Percentiles rank a stretch among this genome's conserved stretches.
phyloP scores from a whole-genome alignment of 1,284 basidiomycete species.

The Ustilago esculenta region DNA sequence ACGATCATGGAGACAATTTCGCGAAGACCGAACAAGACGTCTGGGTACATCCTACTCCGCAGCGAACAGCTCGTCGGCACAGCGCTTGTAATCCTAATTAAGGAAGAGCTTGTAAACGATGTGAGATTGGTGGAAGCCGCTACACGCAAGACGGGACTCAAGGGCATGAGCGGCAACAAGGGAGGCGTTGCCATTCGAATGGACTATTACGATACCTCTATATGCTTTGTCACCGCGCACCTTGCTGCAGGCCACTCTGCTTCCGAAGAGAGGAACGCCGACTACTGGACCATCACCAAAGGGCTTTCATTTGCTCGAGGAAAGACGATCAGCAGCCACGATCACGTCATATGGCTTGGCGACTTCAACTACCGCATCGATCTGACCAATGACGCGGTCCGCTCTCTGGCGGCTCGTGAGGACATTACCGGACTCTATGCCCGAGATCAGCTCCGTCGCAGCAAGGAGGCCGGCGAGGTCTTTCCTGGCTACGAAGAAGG shows the following conservation, averaged over 20 bases:
- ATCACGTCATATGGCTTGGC: constrained; percentile 89
- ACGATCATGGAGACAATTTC: constrained; percentile 83
- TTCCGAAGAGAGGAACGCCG: constrained; percentile 87
- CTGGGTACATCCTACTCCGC: constrained; percentile 84
- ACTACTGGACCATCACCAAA: constrained; percentile 85
- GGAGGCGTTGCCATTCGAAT: constrained; percentile 88
- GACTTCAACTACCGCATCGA: constrained; percentile 95
- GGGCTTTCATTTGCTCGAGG: constrained; percentile 88
- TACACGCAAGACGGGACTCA: constrained; percentile 93
- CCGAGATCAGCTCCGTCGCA: constrained; percentile 72
- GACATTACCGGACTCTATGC: constrained; percentile 79
- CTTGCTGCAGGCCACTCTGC: constrained; percentile 92
- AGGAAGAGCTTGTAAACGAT: constrained; percentile 77
- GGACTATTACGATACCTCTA: constrained; percentile 85
- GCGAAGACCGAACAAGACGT: constrained; percentile 74
- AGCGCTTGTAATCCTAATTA: constrained; percentile 85
- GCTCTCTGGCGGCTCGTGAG: constrained; percentile 69
- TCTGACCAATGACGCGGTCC: constrained; percentile 81
- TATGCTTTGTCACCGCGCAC: constrained; percentile 96
- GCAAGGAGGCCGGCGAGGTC: constrained; percentile 67
- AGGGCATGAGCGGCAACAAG: constrained; percentile 96
- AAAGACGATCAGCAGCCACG: constrained; percentile 85
- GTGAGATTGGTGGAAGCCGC: constrained; percentile 91
- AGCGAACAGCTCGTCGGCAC: constrained; percentile 97
- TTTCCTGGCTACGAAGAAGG: constrained; percentile 90